These are phyloP conservation scores for Crepidotus variabilis DNA, from an alignment of 768 basidiomycete genomes.

Conservation along the genomic window DNA sequence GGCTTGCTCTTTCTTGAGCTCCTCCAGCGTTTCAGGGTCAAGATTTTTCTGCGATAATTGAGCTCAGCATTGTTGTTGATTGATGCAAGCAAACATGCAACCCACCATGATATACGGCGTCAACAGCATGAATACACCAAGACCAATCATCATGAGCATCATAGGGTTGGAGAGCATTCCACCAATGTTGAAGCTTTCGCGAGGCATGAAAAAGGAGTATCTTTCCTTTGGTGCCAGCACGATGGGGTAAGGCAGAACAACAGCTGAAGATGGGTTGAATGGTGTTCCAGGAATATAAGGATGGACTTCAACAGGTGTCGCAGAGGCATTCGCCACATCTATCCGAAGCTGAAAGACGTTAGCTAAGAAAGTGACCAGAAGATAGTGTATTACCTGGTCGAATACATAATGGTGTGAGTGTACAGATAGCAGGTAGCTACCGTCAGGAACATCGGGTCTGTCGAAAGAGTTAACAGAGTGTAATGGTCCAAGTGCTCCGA, in stretches of 20 bases:
- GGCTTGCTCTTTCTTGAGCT: conserved; percentile 58
- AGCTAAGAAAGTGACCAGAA: conserved; percentile 3
- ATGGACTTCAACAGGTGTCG: conserved; percentile 40
- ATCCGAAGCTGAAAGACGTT: conserved; percentile 52
- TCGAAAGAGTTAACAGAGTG: not conserved
- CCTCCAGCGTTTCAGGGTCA: conserved; percentile 67
- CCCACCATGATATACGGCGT: conserved; percentile 77
- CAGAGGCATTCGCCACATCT: conserved; percentile 47
- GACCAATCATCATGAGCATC: conserved; percentile 75
- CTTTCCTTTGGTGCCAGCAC: conserved; percentile 49
- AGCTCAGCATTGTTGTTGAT: conserved; percentile 6
- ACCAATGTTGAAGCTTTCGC: conserved; percentile 68
- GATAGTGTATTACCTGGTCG: conserved; percentile 51
- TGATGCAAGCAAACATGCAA: not conserved
- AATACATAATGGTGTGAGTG: conserved; percentile 63
- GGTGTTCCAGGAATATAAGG: conserved; percentile 71
- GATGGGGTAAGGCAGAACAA: conserved; percentile 61
- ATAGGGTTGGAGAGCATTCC: conserved; percentile 82
- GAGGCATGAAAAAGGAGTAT: conserved; percentile 63
- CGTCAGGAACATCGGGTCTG: conserved; percentile 66
- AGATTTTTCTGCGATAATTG: conserved; percentile 58
- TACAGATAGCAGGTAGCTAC: conserved; percentile 69
- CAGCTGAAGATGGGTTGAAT: conserved; percentile 50
- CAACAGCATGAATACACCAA: conserved; percentile 61
- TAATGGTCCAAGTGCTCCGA: not conserved